Evolutionary conservation across 2,329 filamentous ascomycete species (phyloP), one percentile per base, ranked within the genome.

Genomic region (Bertia moriformis): DNA sequence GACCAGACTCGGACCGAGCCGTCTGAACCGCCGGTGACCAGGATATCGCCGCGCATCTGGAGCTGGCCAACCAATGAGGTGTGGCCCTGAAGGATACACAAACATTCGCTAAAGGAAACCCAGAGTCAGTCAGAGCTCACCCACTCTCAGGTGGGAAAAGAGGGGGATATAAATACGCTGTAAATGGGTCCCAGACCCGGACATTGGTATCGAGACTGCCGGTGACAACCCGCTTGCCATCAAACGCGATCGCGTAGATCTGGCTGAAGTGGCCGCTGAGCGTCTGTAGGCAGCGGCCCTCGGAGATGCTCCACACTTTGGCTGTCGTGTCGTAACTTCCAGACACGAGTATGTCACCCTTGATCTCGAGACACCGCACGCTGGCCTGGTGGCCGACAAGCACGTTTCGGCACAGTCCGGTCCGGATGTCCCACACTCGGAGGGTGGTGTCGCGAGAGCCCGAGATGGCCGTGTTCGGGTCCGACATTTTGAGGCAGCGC

Each of bases 171-270:
- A 27, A 7, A 27, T 27, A 27, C 22, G 7, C 22, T 7, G 22
- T 27, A n/a, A 10, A n/a, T 7, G 22, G 22, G 22, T 98, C 87
- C 91, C 91, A 98, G 45, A 98, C 93, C 46, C 91, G 73, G 18
- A 98, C 89, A 49, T 89, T 95, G 3, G 91, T 98, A 59, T 98
- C 91, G 44, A 98, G 65, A 57, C 88, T 95, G 39, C 91, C 91
- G 7, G 91, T 98, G 24, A 93, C 89, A 42, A 98, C 88, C 45
- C 88, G 75, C 48, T 80, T 79, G 30, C 91, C 91, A 55, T 98
- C 91, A 59, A 96, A 98, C 1, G 91, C 91, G 54, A 98, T 93
- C 15, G 91, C 91, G 55, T 98, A 98, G 42, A 98, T 98, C 55
- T 98, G 91, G 55, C 89, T 96, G 61, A 95, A 98, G 59, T 98